phyloP scores from a whole-genome alignment of 2,329 filamentous ascomycete species.

The Colletotrichum spinosum region DNA sequence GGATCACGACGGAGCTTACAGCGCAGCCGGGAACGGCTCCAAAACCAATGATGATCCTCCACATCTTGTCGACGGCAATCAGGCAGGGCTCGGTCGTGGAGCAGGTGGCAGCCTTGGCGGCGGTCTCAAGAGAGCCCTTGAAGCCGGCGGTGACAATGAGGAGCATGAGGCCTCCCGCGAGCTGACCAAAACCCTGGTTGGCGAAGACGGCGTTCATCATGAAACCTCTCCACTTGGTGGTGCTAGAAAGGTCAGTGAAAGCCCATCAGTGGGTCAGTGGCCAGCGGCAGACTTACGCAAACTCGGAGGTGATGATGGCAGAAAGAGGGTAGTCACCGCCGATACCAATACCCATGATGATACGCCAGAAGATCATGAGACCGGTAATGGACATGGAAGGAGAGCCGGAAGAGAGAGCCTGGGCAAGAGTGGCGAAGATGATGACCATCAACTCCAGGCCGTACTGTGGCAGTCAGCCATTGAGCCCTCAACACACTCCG shows the following conservation, averaged over 20 bases:
- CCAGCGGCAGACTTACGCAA: constrained; percentile 40
- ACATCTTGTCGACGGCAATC: constrained; percentile 66
- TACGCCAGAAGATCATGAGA: constrained; percentile 83
- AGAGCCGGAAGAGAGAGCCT: constrained; percentile 74
- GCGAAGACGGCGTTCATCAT: constrained; percentile 77
- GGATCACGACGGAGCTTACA: constrained; percentile 64
- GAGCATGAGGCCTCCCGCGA: constrained; percentile 79
- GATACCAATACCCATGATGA: constrained; percentile 70
- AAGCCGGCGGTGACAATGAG: constrained; percentile 77
- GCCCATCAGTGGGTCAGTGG: too few relatives aligned
- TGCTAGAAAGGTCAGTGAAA: constrained; percentile 44
- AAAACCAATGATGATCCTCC: constrained; percentile 75
- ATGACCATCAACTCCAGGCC: constrained; percentile 84
- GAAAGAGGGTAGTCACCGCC: constrained; percentile 76
- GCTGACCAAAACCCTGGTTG: constrained; percentile 75
- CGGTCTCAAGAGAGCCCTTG: constrained; percentile 69
- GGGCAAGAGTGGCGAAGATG: constrained; percentile 81
- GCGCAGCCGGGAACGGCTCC: constrained; percentile 71
- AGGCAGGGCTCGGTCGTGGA: constrained; percentile 62
- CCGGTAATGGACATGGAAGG: constrained; percentile 72
- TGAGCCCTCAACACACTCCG: background rate
- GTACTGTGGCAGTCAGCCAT: constrained; percentile 65
- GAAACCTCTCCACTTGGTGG: constrained; percentile 69
- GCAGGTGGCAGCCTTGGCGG: constrained; percentile 66
- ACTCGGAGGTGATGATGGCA: constrained; percentile 77